These are phyloP conservation scores for Elongisporangium senticosum DNA, from an alignment of 352 stramenopile species.

Conservation along the genomic window DNA sequence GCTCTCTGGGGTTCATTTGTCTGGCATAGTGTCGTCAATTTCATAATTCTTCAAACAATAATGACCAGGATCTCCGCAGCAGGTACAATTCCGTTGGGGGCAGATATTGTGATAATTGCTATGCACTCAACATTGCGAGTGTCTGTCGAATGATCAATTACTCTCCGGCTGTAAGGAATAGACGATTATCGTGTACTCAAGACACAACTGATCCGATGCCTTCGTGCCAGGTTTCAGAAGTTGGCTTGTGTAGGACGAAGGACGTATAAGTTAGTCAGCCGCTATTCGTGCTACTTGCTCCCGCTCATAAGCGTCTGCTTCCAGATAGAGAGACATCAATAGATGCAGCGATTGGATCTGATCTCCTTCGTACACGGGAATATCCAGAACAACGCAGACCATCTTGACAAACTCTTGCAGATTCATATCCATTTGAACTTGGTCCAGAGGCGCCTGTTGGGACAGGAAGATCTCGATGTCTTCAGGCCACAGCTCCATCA, in stretches of 20 bases:
- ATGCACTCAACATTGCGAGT: too few species aligned
- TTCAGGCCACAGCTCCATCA: conserved; percentile 91
- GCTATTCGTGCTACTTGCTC: conserved; percentile 19
- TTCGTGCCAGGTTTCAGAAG: neutral
- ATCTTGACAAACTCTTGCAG: conserved; percentile 82
- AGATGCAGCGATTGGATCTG: conserved; percentile 88
- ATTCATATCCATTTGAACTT: conserved; percentile 63
- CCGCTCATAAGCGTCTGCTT: conserved; percentile 62
- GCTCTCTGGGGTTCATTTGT: neutral
- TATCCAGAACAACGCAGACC: conserved; percentile 88
- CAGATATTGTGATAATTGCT: too few species aligned
- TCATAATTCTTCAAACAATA: neutral
- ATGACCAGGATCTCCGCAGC: neutral
- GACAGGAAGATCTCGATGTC: conserved; percentile 72
- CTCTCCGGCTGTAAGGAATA: too few species aligned
- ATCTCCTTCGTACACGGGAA: conserved; percentile 83
- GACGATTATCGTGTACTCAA: too few species aligned
- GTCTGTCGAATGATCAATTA: too few species aligned
- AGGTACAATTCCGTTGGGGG: too few species aligned
- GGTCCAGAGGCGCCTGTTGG: conserved; percentile 14
- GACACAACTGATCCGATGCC: too few species aligned
- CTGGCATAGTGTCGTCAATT: neutral
- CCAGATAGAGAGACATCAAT: conserved; percentile 88
- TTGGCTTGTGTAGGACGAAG: neutral
- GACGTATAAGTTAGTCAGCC: neutral